These are phyloP conservation scores for Chrysopogon serrulatus DNA, from an alignment of 176 grass and related monocot species.

Conservation along the genomic window DNA sequence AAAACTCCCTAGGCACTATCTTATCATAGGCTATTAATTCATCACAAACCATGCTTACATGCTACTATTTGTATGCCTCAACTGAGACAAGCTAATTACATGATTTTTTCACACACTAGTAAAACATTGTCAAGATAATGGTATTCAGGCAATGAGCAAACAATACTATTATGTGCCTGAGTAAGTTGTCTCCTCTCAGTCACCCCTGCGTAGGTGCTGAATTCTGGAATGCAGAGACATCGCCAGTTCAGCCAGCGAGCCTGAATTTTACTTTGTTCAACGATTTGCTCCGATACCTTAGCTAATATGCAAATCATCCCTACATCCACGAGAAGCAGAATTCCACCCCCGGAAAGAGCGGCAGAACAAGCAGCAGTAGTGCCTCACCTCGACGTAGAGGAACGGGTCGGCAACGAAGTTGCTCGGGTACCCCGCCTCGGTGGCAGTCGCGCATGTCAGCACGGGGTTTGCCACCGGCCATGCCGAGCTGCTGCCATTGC, in stretches of 20 bases:
- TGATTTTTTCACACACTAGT: not conserved
- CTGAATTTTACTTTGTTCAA: not conserved
- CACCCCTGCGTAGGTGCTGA: not conserved
- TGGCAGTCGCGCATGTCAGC: constrained; percentile 69
- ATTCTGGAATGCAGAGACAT: not conserved
- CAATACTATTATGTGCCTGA: not conserved
- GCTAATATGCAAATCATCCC: not conserved
- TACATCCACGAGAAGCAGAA: not conserved
- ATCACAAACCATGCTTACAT: not conserved
- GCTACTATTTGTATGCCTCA: not conserved
- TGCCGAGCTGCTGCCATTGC: constrained; percentile 82
- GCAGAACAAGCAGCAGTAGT: not conserved
- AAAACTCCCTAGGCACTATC: not conserved
- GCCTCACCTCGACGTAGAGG: constrained; percentile 71
- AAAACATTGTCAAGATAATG: not conserved
- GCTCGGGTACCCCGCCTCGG: constrained; percentile 72
- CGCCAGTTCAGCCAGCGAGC: not conserved
- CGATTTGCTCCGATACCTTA: not conserved
- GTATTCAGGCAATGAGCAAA: not conserved
- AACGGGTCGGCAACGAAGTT: constrained; percentile 96
- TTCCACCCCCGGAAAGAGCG: not conserved
- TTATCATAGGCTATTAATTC: not conserved
- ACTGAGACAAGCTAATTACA: not conserved
- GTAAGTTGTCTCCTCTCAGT: not conserved
- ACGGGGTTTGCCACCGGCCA: constrained; percentile 97